Evolutionary conservation across 1,284 basidiomycete species (phyloP).

Genomic region (Cutaneotrichosporon daszewskae): DNA sequence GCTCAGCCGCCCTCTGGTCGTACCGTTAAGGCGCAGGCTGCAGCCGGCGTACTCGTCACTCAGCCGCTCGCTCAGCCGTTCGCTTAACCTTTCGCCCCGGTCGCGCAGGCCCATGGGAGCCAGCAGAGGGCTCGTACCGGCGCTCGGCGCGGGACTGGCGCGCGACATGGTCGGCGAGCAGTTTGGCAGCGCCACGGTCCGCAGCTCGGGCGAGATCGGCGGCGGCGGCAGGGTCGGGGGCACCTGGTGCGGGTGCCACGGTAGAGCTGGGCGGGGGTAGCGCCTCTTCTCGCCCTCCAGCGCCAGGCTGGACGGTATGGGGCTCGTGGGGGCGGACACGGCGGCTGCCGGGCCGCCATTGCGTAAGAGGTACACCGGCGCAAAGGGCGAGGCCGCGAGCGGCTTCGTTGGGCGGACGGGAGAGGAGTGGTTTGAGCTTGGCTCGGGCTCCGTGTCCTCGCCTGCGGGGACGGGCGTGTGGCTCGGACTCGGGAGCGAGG

Average conservation of each 20-base stretch:
- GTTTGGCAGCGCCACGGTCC: constrained; percentile 29
- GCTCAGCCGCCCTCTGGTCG: constrained; percentile 7
- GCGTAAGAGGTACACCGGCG: constrained; percentile 5
- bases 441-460: constrained; percentile 1
- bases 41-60: too few relatives aligned
- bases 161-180: constrained; percentile 33
- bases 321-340: constrained; percentile 16
- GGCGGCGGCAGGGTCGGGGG: constrained; percentile 12
- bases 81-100: too few relatives aligned
- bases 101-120: too few relatives aligned
- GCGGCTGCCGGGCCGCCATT: constrained; percentile 10
- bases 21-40: not conserved
- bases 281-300: constrained; percentile 1
- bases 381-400: constrained; percentile 3
- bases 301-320: not conserved
- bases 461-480: not conserved
- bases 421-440: constrained; percentile 16
- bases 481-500: not conserved
- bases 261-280: constrained; percentile 6
- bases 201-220: constrained; percentile 29
- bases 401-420: constrained; percentile 8
- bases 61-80: too few relatives aligned
- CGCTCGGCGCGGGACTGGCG: too few relatives aligned
- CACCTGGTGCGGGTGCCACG: constrained; percentile 16
- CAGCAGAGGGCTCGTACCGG: too few relatives aligned